phyloP scores from a whole-genome alignment of 768 basidiomycete genomes.

The Leucocoprinus leucothites region DNA sequence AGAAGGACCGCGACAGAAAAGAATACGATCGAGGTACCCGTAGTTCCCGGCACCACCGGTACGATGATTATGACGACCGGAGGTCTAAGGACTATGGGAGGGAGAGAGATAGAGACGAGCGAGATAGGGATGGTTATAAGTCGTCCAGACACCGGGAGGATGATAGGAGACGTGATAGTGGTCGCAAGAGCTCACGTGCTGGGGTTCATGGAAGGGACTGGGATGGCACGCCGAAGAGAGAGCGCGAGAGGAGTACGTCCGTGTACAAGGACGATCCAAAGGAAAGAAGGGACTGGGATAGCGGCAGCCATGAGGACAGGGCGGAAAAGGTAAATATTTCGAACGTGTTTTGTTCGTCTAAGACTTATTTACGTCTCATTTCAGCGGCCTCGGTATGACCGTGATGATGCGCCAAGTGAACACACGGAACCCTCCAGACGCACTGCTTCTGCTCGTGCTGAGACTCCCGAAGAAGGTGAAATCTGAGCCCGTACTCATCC shows the following conservation, averaged over 20 bases:
- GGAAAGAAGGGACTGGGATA: constrained; percentile 55
- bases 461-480: constrained; percentile 87
- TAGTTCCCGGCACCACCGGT: constrained; percentile 44
- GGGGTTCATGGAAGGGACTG: constrained; percentile 40
- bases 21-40: constrained; percentile 34
- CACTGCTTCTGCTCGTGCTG: constrained; percentile 47
- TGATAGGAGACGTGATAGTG: constrained; percentile 44
- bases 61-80: constrained; percentile 49
- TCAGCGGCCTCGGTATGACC: constrained; percentile 55
- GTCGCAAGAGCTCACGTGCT: constrained; percentile 31
- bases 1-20: constrained; percentile 31
- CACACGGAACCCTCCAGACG: constrained; percentile 44
- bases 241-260: constrained; percentile 34
- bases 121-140: constrained; percentile 36
- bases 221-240: constrained; percentile 44
- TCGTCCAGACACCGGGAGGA: constrained; percentile 49
- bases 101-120: constrained; percentile 35
- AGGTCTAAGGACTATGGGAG: constrained; percentile 39
- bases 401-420: constrained; percentile 31
- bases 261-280: constrained; percentile 41
- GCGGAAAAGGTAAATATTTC: constrained; percentile 57
- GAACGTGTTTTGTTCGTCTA: background rate
- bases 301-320: constrained; percentile 49
- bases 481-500: constrained; percentile 42
- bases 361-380: constrained; percentile 15